phyloP scores from a whole-genome alignment of 495 filamentous ascomycete genomes.

The Penicillium alfredii region DNA sequence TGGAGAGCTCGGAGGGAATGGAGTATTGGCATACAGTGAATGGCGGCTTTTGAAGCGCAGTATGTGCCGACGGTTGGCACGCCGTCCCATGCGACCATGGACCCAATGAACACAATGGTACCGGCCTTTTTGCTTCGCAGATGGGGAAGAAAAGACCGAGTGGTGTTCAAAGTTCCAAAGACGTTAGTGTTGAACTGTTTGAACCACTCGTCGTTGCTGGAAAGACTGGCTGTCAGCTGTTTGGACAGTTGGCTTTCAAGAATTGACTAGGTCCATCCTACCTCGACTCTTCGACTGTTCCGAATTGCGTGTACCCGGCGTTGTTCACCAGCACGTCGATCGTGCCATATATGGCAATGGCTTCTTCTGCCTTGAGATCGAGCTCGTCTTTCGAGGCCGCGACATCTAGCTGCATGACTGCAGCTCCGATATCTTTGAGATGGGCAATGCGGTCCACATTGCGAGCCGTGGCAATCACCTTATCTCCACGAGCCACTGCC shows the following conservation, averaged over 20 bases:
- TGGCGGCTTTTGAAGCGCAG: constrained; percentile 46
- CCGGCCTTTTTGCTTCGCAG: constrained; percentile 35
- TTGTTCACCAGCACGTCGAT: constrained; percentile 51
- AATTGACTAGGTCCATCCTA: no score
- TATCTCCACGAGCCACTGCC: constrained; percentile 41
- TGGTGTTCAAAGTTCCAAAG: constrained; percentile 44
- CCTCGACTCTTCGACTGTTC: constrained; percentile 1
- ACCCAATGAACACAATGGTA: constrained; percentile 41
- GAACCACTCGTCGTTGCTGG: constrained; percentile 8
- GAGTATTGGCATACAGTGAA: constrained; percentile 29
- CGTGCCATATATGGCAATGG: constrained; percentile 29
- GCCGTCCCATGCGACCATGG: constrained; percentile 35
- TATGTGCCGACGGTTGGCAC: constrained; percentile 39
- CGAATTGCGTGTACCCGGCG: constrained; percentile 10
- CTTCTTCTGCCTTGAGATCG: constrained; percentile 31
- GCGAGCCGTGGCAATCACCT: constrained; percentile 52
- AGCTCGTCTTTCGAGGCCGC: constrained; percentile 29
- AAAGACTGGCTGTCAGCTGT: no score
- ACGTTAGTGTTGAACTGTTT: constrained; percentile 28
- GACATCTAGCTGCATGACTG: constrained; percentile 40
- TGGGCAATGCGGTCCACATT: constrained; percentile 32
- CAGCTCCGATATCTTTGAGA: constrained; percentile 39
- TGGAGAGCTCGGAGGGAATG: not conserved
- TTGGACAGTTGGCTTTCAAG: no score
- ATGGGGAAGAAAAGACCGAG: constrained; percentile 42